Conservation (phyloP, 2,329 filamentous ascomycete genomes). For the Delphinella strobiligena region DNA sequence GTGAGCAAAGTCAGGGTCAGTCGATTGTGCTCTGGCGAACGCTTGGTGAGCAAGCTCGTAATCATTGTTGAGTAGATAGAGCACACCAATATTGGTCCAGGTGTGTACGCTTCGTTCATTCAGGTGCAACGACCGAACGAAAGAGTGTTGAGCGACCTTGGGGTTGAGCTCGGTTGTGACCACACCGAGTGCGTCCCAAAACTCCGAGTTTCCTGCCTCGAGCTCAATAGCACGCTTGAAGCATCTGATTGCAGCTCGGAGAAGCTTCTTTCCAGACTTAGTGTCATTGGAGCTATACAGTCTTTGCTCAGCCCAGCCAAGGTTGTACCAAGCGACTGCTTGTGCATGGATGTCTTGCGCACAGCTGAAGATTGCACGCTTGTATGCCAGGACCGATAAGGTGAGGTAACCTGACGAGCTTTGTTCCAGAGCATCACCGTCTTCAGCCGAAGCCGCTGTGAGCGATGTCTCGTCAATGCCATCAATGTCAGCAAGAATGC, state of each 20-base stretch:
- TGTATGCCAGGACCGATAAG: conserved; percentile 58
- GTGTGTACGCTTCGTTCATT: conserved; percentile 74
- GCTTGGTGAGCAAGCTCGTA: conserved; percentile 75
- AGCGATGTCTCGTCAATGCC: conserved; percentile 32
- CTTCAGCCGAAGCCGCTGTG: background rate
- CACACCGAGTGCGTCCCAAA: conserved; percentile 93
- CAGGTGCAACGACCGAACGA: conserved; percentile 82
- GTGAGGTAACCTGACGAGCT: conserved; percentile 4
- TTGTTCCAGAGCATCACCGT: background rate
- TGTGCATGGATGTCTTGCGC: conserved; percentile 71
- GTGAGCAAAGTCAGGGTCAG: conserved; percentile 84
- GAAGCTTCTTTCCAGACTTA: conserved; percentile 52
- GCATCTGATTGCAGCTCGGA: conserved; percentile 72
- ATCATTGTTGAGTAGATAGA: conserved; percentile 79
- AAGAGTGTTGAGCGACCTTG: conserved; percentile 81
- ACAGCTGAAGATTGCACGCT: conserved; percentile 66
- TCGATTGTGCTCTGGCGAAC: conserved; percentile 83
- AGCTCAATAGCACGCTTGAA: conserved; percentile 96
- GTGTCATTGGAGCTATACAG: conserved; percentile 52
- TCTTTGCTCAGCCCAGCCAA: conserved; percentile 85
- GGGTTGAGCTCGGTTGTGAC: conserved; percentile 79
- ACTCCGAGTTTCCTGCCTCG: conserved; percentile 86
- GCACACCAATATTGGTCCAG: conserved; percentile 83
- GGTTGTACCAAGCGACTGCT: conserved; percentile 92
- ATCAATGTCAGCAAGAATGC: conserved; percentile 58